phyloP scores from a whole-genome alignment of 495 filamentous ascomycete species.

The Aspergillus biplanus region DNA sequence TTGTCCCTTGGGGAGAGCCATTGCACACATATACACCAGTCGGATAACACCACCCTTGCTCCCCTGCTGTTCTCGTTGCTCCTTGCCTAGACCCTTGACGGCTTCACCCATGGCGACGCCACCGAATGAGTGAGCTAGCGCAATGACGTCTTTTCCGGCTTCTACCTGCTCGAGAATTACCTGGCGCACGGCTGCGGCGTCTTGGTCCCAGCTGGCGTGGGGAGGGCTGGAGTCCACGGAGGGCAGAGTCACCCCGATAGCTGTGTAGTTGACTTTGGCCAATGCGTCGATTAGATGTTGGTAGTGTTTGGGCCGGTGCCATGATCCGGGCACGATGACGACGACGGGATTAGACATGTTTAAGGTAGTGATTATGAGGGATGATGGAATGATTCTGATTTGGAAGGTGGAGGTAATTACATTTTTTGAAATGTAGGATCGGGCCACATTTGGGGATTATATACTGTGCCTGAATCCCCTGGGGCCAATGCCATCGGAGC shows the following conservation, averaged over 20 bases:
- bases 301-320: constrained; percentile 47
- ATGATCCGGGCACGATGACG: constrained; percentile 47
- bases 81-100: constrained; percentile 39
- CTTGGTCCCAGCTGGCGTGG: constrained; percentile 32
- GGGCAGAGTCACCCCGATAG: constrained; percentile 31
- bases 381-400: not conserved
- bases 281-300: constrained; percentile 37
- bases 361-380: no score
- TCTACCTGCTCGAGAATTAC: constrained; percentile 31
- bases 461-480: not conserved
- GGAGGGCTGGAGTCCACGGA: constrained; percentile 35
- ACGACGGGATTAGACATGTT: constrained; percentile 35
- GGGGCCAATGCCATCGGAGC: not conserved
- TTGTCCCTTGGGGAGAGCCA: constrained; percentile 33
- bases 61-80: constrained; percentile 41
- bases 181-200: constrained; percentile 31
- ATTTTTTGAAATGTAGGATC: not conserved
- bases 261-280: constrained; percentile 31
- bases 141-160: constrained; percentile 38
- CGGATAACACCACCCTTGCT: constrained; percentile 42
- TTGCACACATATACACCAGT: constrained; percentile 43
- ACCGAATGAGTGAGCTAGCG: constrained; percentile 45
- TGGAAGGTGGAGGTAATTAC: not conserved
- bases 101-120: constrained; percentile 42
- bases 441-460: not conserved